Base-by-base conservation (phyloP, 2,329 filamentous ascomycete species). In the Fusarium mexicanum region DNA sequence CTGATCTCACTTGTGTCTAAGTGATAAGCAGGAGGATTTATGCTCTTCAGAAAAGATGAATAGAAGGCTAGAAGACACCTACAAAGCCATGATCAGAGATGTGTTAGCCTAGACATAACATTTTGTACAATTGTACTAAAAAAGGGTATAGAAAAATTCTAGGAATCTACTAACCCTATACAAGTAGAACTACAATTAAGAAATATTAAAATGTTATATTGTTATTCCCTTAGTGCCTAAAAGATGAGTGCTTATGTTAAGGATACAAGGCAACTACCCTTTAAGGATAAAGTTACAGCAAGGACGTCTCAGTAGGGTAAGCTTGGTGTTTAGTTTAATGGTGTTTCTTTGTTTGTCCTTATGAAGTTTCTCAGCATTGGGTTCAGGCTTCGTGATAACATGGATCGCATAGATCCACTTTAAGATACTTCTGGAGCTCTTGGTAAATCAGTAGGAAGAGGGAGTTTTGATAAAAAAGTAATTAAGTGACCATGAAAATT, bases 1-100 rank as follows among this genome's bases (percentile, higher is more conserved):
- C 59, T 2, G 59, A 65, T 26, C 62, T 65, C 11, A 65, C 62
- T n/a, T 65, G 62, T 40, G 59, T 64, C 14, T 65, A 64, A 65
- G 24, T 13, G 24, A 38, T 26, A 8, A 37, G 13, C 1, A 18
- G 16, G 14, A 13, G 10, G 8, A n/a, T n/a, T 50, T n/a, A n/a
- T 31, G 4, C 20, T 11, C 7, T 31, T 9, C 9, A n/a, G 16
- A 18, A 13, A n/a, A 3, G 22, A 2, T 5, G 1, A 13, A 17
- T 0, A 48, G 26, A n/a, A 48, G 14, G 3, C 7, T 3, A n/a
- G 10, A 31, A n/a, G 8, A 18, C 2, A 12, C 7, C 7, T 6
- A 13, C 6, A 3, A 2, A 50, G 14, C 10, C 6, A 2, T 0
- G 3, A 17, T 31, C 3, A 50, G 16, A n/a, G 0, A 13, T 0